Evolutionary conservation across 108 stramenopile species (phyloP).

Genomic region (Nannochloropsis granulata): DNA sequence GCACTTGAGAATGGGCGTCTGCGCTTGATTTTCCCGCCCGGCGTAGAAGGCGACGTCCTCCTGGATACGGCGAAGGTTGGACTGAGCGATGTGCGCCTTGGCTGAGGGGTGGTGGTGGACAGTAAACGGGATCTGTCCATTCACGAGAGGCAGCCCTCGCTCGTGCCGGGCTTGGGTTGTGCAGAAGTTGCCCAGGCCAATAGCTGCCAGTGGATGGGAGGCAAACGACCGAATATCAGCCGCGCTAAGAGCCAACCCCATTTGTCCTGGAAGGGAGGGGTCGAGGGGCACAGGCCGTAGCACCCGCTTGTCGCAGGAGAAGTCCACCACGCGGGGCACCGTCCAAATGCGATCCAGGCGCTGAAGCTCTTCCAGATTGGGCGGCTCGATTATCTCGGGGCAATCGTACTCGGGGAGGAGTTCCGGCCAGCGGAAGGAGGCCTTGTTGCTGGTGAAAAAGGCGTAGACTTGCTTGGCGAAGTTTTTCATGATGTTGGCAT

Average conservation of each 20-base stretch:
- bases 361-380: neutral
- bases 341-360: neutral
- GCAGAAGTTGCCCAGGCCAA: slow-evolving; percentile 2
- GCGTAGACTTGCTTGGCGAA: neutral
- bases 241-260: neutral
- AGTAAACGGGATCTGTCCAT: slow-evolving; percentile 3
- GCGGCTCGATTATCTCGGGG: neutral
- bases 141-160: neutral
- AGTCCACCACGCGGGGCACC: neutral
- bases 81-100: slow-evolving; percentile 20
- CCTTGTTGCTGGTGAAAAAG: neutral
- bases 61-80: slow-evolving; percentile 8
- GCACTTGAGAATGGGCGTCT: slow-evolving; percentile 1
- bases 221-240: slow-evolving; percentile 13
- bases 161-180: slow-evolving; percentile 1
- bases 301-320: neutral
- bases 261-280: neutral
- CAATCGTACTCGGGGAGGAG: neutral
- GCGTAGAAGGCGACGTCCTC: slow-evolving; percentile 22
- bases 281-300: neutral
- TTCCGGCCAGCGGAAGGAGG: neutral
- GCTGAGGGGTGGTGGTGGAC: neutral
- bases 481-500: neutral
- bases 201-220: slow-evolving; percentile 8
- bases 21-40: neutral